These are phyloP conservation scores for Teratosphaeria zuluensis DNA, from an alignment of 2,329 filamentous ascomycete species.

Conservation along the genomic window DNA sequence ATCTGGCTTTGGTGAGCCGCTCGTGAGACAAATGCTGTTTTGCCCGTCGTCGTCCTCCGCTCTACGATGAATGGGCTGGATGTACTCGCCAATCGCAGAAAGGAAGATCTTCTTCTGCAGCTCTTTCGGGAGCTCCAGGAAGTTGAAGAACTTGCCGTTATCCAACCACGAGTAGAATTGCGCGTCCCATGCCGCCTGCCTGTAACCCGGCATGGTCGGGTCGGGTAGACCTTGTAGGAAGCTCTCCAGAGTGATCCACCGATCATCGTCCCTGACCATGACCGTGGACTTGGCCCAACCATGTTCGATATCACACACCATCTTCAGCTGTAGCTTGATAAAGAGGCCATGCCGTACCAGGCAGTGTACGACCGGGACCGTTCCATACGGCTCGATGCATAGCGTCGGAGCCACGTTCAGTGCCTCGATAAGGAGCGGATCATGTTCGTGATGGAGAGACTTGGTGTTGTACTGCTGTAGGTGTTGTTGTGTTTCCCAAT, in stretches of 20 bases:
- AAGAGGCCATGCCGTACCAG: background rate
- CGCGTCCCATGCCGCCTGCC: background rate
- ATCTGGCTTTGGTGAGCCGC: background rate
- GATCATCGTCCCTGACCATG: constrained; percentile 1
- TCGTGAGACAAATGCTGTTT: background rate
- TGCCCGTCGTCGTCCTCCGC: background rate
- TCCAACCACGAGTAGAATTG: constrained; percentile 1
- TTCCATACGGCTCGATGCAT: background rate
- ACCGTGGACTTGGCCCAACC: background rate
- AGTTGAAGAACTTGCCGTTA: background rate
- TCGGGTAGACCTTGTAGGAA: constrained; percentile 1
- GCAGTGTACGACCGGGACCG: background rate
- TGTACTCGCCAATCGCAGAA: constrained; percentile 2
- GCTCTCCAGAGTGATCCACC: background rate
- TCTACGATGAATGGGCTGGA: background rate
- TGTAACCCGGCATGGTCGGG: background rate
- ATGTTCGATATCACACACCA: background rate
- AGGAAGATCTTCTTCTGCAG: constrained; percentile 1
- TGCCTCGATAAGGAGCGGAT: constrained; percentile 2
- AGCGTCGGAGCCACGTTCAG: constrained; percentile 1
- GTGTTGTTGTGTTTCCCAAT: background rate
- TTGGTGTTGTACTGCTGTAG: constrained; percentile 1
- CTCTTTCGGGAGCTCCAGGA: background rate
- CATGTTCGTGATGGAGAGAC: background rate
- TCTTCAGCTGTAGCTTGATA: constrained; percentile 4